Evolutionary conservation across 495 filamentous ascomycete species (phyloP), one percentile per base, ranked within the genome.

Genomic region (Penicillium crystallinum): DNA sequence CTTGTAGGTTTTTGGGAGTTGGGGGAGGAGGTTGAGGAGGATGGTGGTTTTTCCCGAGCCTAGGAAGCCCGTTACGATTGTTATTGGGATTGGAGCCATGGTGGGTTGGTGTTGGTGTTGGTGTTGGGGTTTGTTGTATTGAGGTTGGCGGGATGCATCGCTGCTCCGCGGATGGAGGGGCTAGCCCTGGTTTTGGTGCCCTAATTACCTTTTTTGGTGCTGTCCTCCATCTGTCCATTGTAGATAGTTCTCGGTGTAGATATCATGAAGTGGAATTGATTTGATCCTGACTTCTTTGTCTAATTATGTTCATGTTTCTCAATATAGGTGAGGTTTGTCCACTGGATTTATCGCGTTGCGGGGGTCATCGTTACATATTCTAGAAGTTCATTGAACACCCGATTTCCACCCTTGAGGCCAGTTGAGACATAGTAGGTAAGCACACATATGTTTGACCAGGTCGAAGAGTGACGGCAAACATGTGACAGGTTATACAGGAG

Each of bases 31-130:
- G 68, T 91, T 89, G 34, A 96, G 82, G 55, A 96, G 87, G 35
- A 96, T 77, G 8, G 93, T 96, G 2, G 92, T 96, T 72, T 97
- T 97, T 41, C 91, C 92, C 8, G 89, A 90, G 55, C 92, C 93
- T 0, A 97, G 79, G 71, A 96, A 98, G 59, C 93, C 93, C 3
- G 93, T 98, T 23, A 98, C 68, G 62, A 97, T 95, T 41, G 92
- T 97, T 65, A 97, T 84, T 30, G 92, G 91, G 57, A 89, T 91
- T 19, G 88, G 85, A 5, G 81, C 50, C 79, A 83, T 81, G 27
- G 12, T 41, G 4, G 18, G 8, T 35, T 29, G 14, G 25, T 7
- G 6, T 21, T 4, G n/a, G 7, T 15, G 3, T 3, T 31, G 7
- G 29, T 1, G 4, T 25, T 14, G 9, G 34, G 1, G 46, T 7